Conservation (phyloP, 169 alveolate species). For the Eimeria zaria region DNA sequence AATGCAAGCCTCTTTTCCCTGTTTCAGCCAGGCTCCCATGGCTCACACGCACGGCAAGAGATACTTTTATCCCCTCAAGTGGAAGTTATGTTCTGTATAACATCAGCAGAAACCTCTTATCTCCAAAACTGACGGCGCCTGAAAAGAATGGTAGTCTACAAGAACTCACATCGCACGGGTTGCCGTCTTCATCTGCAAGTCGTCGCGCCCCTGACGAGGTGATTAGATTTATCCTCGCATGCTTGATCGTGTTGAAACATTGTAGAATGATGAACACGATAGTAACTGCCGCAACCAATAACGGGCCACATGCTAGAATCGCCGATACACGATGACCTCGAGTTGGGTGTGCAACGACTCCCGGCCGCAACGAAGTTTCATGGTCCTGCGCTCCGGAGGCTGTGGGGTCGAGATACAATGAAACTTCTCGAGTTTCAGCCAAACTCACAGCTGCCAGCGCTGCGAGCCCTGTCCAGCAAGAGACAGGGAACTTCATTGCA, state of each 20-base stretch:
- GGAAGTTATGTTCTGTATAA: neutral
- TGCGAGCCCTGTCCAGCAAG: neutral
- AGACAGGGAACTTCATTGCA: neutral
- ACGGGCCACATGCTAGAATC: neutral
- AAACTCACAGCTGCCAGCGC: constrained; percentile 8
- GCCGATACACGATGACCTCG: neutral
- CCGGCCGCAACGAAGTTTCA: neutral
- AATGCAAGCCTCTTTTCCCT: neutral
- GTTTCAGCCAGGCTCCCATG: neutral
- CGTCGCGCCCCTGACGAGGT: neutral
- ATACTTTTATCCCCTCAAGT: neutral
- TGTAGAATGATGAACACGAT: neutral
- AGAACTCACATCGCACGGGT: neutral
- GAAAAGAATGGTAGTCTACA: neutral
- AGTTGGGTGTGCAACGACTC: neutral
- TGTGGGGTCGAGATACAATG: neutral
- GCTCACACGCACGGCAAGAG: neutral
- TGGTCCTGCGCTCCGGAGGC: neutral
- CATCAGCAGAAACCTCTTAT: neutral
- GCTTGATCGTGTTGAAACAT: neutral
- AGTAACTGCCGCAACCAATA: neutral
- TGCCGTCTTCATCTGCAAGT: neutral
- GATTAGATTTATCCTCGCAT: neutral
- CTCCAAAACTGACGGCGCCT: neutral
- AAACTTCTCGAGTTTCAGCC: neutral